These are phyloP conservation scores for Entrophospora sp. DNA, from an alignment of 192 early-diverging fungal species.

Conservation along the genomic window DNA sequence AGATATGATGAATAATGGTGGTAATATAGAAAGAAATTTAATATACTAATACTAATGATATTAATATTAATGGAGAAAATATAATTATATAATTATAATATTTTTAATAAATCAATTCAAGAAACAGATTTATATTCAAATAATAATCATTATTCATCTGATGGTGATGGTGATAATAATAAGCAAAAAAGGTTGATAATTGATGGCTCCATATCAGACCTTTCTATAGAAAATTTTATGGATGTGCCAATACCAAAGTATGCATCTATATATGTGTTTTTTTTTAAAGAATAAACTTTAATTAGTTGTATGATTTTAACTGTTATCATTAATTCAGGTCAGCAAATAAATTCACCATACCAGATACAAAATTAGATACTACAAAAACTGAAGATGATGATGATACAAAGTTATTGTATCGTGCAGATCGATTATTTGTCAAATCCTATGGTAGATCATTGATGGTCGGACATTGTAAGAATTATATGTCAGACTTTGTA, in stretches of 20 bases:
- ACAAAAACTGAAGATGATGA: neutral
- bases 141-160: neutral
- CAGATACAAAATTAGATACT: neutral
- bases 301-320: neutral
- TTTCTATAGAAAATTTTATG: constrained; percentile 5
- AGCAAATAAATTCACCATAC: neutral
- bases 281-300: neutral
- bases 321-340: neutral
- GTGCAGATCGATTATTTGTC: constrained; percentile 38
- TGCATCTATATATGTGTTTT: neutral
- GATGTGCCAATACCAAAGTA: constrained; percentile 20
- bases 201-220: neutral
- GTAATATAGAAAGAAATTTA: too few relatives aligned
- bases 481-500: constrained; percentile 49
- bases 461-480: constrained; percentile 44
- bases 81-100: neutral
- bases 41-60: neutral
- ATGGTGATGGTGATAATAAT: neutral
- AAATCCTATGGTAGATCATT: constrained; percentile 51
- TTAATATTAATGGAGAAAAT: neutral
- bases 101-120: neutral
- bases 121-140: neutral
- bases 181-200: neutral
- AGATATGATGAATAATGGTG: too few relatives aligned
- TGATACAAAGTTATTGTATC: constrained; percentile 21